Base-by-base conservation (phyloP, 176 grass and related monocot genomes). In the Oryza meyeriana region DNA sequence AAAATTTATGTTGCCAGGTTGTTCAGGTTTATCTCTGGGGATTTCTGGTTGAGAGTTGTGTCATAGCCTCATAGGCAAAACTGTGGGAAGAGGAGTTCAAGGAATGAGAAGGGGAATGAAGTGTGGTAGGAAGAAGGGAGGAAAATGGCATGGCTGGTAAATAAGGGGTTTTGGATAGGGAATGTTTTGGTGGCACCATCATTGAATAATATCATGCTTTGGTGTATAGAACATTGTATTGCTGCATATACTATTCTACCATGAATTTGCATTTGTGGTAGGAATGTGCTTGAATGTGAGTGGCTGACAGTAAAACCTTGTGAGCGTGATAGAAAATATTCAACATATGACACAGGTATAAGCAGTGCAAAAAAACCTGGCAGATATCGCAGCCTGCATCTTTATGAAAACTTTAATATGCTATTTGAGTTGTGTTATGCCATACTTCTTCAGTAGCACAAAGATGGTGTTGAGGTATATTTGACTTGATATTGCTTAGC, bases 11-110 rank as follows among this genome's bases (percentile, higher is more conserved):
- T 57, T 57, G 8, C 3, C 14, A 57, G 52, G 52, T 22, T 57
- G 1, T 57, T 22, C 52, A 57, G 52, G 3, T 57, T n/a, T 57
- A 57, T 20, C 22, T 57, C 24, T 80, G 24, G 14, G 50, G 61
- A 84, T 40, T 75, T 88, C 11, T 84, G 67, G 38, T 25, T 68
- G 40, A 65, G 50, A 68, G 67, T 65, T 17, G 44, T 13, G 36
- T 47, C 44, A 72, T 8, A 36, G 61, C 29, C 25, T 47, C 44
- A 72, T 8, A 36, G 61, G 35, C 25, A 61, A 40, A 83, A 45
- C 34, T 88, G 32, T 71, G 10, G 18, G 58, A 63, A 40, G 8
- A 41, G 75, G 75, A 34, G 25, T 33, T 63, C 35, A 63, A 77
- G 35, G 25, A 77, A 77, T 63, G 35, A 10, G 8, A 62, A 40